Evolutionary conservation across 805 yeast genomes (phyloP), one percentile per base, ranked within the genome.

Genomic region (Metschnikowia colocasiae): DNA sequence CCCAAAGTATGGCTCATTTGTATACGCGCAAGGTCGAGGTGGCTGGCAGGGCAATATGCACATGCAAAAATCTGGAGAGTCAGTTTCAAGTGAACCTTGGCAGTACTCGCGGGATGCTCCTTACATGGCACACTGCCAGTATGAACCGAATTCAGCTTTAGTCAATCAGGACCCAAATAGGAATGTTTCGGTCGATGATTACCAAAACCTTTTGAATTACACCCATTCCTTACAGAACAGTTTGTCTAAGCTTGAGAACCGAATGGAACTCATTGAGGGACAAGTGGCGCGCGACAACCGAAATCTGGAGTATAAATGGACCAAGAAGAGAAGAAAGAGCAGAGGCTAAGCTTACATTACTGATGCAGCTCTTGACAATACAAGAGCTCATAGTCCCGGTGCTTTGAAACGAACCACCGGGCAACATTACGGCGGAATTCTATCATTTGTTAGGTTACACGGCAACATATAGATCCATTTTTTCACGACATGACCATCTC

Each of bases 121-220:
- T n/a, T 19, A 18, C 16, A 16, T 12, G 13, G 29, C 33, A 12
- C 23, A 12, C 32, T 9, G 15, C 10, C 25, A 26, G 23, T 26
- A 38, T 38, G 41, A 38, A 10, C 41, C 19, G 6, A 26, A 29
- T 39, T 15, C 26, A 20, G 23, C 29, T 15, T 16, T n/a, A 22
- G 30, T 13, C 37, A 33, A 25, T 13, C 37, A 22, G 20, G 43
- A 40, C 15, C 36, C 37, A n/a, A 25, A 32, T 15, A 32, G 46
- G 16, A 63, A 31, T 47, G 67, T 68, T 13, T 56, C 64, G 2
- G 49, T 62, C 45, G 58, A 60, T 3, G 61, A 58, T 43, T 69
- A 69, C 52, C 68, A 65, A 33, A 70, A 68, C 38, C 56, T 69
- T 37, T 64, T 65, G n/a, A 51, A 56, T 4, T 68, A 68, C 48